Evolutionary conservation across 257 asterid species (phyloP).

Genomic region (Solanum pinnatisectum): DNA sequence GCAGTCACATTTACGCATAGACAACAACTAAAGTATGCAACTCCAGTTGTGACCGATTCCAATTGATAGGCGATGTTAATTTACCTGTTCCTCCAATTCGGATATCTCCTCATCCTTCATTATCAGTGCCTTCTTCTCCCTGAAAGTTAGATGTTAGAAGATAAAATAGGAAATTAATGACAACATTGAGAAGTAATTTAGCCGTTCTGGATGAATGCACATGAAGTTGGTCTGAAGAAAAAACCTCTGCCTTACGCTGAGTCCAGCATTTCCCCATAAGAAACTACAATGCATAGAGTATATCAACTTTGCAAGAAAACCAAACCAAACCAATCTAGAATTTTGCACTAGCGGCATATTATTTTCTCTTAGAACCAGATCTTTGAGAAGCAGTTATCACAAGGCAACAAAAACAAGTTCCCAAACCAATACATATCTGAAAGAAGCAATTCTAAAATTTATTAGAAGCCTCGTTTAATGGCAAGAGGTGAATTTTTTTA

Average conservation of each 20-base stretch:
- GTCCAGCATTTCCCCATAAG: neutral
- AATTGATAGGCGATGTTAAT: neutral
- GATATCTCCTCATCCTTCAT: constrained; percentile 48
- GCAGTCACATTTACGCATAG: neutral
- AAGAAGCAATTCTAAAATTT: neutral
- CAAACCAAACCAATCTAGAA: neutral
- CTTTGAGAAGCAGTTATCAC: neutral
- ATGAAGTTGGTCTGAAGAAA: neutral
- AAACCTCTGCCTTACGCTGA: neutral
- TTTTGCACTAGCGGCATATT: neutral
- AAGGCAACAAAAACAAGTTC: neutral
- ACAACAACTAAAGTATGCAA: constrained; percentile 3
- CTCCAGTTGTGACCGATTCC: neutral
- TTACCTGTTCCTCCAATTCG: constrained; percentile 82
- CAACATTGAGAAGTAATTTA: neutral
- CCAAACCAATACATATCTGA: neutral
- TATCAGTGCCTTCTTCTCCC: constrained; percentile 44
- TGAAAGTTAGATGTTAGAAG: constrained; percentile 6
- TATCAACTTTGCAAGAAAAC: neutral
- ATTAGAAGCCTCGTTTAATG: neutral
- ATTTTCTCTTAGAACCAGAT: neutral
- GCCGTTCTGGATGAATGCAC: neutral
- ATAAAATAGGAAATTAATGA: neutral
- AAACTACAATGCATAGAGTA: neutral
- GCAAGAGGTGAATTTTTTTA: neutral